phyloP scores from a whole-genome alignment of 176 grass and related monocot genomes.

The Calamus simplicifolius region DNA sequence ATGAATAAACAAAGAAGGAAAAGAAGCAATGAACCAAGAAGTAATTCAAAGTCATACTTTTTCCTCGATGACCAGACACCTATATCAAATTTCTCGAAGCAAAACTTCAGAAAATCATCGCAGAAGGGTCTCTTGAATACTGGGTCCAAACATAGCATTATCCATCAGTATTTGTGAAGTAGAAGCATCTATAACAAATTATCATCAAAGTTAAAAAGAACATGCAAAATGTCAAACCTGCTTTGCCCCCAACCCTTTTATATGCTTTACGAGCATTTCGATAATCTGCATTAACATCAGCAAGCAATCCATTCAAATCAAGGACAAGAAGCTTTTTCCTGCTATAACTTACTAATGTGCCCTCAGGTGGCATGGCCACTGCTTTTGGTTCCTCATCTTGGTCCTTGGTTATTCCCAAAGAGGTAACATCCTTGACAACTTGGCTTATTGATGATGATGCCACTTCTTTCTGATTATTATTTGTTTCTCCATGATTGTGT shows the following conservation, averaged over 20 bases:
- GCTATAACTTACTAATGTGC: slow-evolving; percentile 14
- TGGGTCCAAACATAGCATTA: slow-evolving; percentile 8
- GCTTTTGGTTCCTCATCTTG: slow-evolving; percentile 23
- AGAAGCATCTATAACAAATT: too few species aligned
- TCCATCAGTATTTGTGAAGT: too few species aligned
- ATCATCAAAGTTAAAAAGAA: too few species aligned
- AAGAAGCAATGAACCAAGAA: slow-evolving; percentile 18
- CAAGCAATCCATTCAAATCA: slow-evolving; percentile 96
- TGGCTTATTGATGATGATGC: background rate
- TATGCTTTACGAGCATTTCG: slow-evolving; percentile 44
- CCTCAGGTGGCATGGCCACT: slow-evolving; percentile 3
- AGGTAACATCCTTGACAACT: slow-evolving; percentile 5
- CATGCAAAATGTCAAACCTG: slow-evolving; percentile 36
- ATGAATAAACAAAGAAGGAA: background rate
- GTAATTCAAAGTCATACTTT: slow-evolving; percentile 26
- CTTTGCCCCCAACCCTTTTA: slow-evolving; percentile 58
- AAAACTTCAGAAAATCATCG: slow-evolving; percentile 69
- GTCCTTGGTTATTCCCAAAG: slow-evolving; percentile 18
- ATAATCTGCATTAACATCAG: slow-evolving; percentile 57
- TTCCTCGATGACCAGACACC: slow-evolving; percentile 82
- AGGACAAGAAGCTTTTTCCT: slow-evolving; percentile 87
- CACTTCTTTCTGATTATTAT: slow-evolving; percentile 9
- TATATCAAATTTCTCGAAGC: slow-evolving; percentile 52
- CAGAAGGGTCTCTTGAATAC: slow-evolving; percentile 74
- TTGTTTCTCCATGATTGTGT: slow-evolving; percentile 5